Conservation (phyloP, 768 basidiomycete species). For the Hygrophoropsis aurantiaca region DNA sequence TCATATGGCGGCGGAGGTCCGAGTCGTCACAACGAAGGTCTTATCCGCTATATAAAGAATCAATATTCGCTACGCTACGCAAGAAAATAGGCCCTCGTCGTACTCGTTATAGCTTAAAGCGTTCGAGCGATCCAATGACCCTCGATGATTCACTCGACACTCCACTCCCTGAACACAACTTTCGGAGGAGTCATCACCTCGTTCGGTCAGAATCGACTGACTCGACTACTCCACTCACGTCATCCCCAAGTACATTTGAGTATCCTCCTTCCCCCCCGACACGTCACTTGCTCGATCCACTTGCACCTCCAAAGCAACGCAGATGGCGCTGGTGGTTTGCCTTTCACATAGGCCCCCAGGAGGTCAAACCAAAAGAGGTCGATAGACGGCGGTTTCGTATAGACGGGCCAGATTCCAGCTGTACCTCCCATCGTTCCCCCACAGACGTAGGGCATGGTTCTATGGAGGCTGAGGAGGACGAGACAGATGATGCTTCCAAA, state of each 20-base stretch:
- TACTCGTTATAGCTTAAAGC: constrained; percentile 13
- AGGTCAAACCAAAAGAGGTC: constrained; percentile 24
- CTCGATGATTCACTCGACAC: constrained; percentile 22
- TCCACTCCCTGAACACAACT: neutral
- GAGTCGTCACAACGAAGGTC: constrained; percentile 4
- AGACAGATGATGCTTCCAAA: neutral
- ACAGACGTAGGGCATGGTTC: constrained; percentile 14
- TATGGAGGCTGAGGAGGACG: constrained; percentile 9
- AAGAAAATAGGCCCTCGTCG: constrained; percentile 15
- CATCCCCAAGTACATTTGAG: neutral
- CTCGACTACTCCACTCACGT: constrained; percentile 25
- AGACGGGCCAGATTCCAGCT: constrained; percentile 26
- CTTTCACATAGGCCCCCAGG: constrained; percentile 22
- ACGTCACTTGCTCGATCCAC: neutral
- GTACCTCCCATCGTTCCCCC: neutral
- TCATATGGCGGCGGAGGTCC: constrained; percentile 27
- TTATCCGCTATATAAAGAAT: constrained; percentile 11
- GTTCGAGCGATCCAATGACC: constrained; percentile 12
- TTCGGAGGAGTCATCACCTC: constrained; percentile 8
- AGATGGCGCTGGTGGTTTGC: constrained; percentile 22
- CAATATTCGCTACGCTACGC: constrained; percentile 13
- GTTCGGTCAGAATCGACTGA: constrained; percentile 26
- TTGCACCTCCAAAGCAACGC: constrained; percentile 3
- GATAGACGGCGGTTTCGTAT: constrained; percentile 15
- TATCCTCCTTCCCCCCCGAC: constrained; percentile 10